Conservation (phyloP, 306 rosid genomes). For the Prinsepia uniflora region DNA sequence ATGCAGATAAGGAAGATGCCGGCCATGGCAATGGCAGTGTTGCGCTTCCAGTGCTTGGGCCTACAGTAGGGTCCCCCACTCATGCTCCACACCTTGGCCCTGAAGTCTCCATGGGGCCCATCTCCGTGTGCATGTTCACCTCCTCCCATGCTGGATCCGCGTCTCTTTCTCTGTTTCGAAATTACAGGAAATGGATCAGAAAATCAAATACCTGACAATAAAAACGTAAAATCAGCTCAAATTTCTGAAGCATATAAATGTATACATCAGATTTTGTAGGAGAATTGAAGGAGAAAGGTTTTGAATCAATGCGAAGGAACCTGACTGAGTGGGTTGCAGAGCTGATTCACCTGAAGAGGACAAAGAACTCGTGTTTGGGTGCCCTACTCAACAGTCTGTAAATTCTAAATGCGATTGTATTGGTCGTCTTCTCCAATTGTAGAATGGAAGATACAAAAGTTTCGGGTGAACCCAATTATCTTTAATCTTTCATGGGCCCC, state of each 20-base stretch:
- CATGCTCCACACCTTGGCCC: constrained; percentile 95
- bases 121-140: constrained; percentile 59
- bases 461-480: not conserved
- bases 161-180: constrained; percentile 2
- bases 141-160: constrained; percentile 51
- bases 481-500: not conserved
- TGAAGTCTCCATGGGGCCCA: constrained; percentile 56
- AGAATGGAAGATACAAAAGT: not conserved
- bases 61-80: constrained; percentile 86
- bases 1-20: constrained; percentile 84
- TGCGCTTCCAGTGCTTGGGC: constrained; percentile 95
- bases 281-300: not conserved
- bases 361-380: not conserved
- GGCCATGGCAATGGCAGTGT: constrained; percentile 87
- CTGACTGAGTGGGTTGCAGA: not conserved
- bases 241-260: not conserved
- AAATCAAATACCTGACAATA: constrained; percentile 5
- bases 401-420: not conserved
- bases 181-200: constrained; percentile 8
- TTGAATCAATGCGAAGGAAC: not conserved
- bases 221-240: constrained; percentile 34
- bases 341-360: not conserved
- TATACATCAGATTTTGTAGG: not conserved
- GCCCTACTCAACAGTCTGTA: not conserved
- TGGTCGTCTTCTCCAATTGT: not conserved